Base-by-base conservation (phyloP, 1,139 yeast species). In the Blastobotrys indianensis region DNA sequence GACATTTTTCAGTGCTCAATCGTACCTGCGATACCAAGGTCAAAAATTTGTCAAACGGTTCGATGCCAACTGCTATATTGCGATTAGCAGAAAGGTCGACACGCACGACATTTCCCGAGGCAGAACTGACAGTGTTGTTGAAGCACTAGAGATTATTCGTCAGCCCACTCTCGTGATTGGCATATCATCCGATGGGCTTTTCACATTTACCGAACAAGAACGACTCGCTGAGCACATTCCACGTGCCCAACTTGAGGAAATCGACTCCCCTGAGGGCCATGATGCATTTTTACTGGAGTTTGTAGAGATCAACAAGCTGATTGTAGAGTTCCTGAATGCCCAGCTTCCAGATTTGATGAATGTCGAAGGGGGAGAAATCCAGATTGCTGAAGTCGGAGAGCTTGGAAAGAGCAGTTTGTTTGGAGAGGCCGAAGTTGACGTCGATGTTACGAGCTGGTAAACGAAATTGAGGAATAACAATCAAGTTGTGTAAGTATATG, bases 201-300 rank as follows among this genome's bases (percentile, higher is more conserved):
- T 92, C 68, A 90, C 98, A 0, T 82, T 85, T 56, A 77, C 88
- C 15, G 98, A 92, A 65, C 98, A 92, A 65, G 87, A 85, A 57
- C 76, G 82, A 46, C 72, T 92, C 45, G 95, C 95, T 1, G 75
- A 78, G 39, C 70, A 80, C 61, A 76, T 92, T 48, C 94, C 94
- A 4, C 74, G 83, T 54, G 75, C 94, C 1, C 64, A 58, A 5
- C 70, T 92, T 53, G 80, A 80, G 54, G 79, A 79, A 57, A 81
- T 92, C 43, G 79, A 83, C 52, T 87, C 97, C 1, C 94, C 94
- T n/a, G 98, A 92, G 60, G 98, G 98, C 13, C 98, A 92, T 62
- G 98, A 92, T 69, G 98, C 98, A 1, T 92, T 92, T 61, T 69
- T 92, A 52, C 72, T 92, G 43, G 98, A 92, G 64, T 92, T 92